These are phyloP conservation scores for Pseudomicrostroma phylloplanum DNA, from an alignment of 1,284 basidiomycete genomes.

Conservation along the genomic window DNA sequence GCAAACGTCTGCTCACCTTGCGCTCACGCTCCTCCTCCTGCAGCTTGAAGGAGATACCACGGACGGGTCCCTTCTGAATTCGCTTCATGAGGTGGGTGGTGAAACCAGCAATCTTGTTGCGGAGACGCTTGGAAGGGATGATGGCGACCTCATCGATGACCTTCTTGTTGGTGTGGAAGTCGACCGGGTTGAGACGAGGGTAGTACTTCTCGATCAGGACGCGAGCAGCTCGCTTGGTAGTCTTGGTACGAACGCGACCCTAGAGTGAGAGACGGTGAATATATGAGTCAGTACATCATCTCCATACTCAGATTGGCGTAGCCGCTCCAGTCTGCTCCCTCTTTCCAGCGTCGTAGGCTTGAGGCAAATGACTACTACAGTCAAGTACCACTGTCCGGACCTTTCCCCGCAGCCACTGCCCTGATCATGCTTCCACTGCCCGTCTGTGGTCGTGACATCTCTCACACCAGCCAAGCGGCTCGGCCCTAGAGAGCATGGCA, in stretches of 20 bases:
- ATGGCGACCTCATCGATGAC: slow-evolving; percentile 90
- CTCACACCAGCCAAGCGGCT: no score
- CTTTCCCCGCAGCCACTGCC: no score
- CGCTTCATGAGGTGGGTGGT: slow-evolving; percentile 99
- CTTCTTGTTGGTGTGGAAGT: slow-evolving; percentile 83
- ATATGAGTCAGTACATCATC: neutral
- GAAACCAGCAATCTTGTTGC: slow-evolving; percentile 99
- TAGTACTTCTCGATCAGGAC: slow-evolving; percentile 99
- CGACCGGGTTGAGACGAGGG: slow-evolving; percentile 39
- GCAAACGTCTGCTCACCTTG: slow-evolving; percentile 58
- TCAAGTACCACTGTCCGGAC: neutral
- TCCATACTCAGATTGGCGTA: neutral
- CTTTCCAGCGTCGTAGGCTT: neutral
- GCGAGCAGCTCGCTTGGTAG: slow-evolving; percentile 97
- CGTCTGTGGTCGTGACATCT: no score
- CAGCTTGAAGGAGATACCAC: slow-evolving; percentile 99
- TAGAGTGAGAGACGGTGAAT: neutral
- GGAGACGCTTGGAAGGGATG: slow-evolving; percentile 95
- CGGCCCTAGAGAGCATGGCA: no score
- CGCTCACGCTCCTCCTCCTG: slow-evolving; percentile 99
- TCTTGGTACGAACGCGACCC: slow-evolving; percentile 99
- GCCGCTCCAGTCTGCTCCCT: neutral
- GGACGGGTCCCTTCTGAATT: slow-evolving; percentile 97
- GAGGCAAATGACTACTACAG: neutral
- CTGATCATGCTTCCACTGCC: no score